These are phyloP conservation scores for Pythium myriotylum DNA, from an alignment of 352 stramenopile species.

Conservation along the genomic window DNA sequence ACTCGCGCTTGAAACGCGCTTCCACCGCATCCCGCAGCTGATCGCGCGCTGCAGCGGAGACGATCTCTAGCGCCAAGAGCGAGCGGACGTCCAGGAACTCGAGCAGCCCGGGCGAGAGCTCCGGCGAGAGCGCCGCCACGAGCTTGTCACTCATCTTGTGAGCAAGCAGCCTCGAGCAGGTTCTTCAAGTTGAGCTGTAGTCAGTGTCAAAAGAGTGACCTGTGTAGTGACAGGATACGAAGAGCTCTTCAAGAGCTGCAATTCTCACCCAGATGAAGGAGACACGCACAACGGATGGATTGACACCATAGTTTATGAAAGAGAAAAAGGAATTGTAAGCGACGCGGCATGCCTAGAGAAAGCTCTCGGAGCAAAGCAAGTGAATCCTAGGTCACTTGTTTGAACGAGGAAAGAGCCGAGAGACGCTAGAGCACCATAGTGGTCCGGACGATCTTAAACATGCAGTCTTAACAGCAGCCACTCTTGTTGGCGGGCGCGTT, in stretches of 20 bases:
- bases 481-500: slow-evolving; percentile 65
- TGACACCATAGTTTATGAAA: slow-evolving; percentile 1
- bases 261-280: too few species aligned
- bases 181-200: background rate
- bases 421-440: slow-evolving; percentile 6
- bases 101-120: slow-evolving; percentile 43
- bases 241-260: too few species aligned
- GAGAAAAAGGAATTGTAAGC: background rate
- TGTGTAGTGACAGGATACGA: background rate
- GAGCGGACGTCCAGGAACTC: slow-evolving; percentile 38
- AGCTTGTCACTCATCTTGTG: slow-evolving; percentile 2
- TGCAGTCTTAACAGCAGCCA: slow-evolving; percentile 71
- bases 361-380: background rate
- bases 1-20: slow-evolving; percentile 64
- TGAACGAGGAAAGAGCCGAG: background rate
- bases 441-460: background rate
- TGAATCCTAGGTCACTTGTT: too few species aligned
- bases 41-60: slow-evolving; percentile 9
- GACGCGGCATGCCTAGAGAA: too few species aligned
- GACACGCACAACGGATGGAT: too few species aligned
- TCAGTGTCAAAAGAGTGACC: slow-evolving; percentile 12
- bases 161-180: background rate
- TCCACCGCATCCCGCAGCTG: slow-evolving; percentile 22
- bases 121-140: slow-evolving; percentile 15
- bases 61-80: slow-evolving; percentile 46